Evolutionary conservation across 805 yeast species (phyloP).

Genomic region (Cyberlindnera maclurae): DNA sequence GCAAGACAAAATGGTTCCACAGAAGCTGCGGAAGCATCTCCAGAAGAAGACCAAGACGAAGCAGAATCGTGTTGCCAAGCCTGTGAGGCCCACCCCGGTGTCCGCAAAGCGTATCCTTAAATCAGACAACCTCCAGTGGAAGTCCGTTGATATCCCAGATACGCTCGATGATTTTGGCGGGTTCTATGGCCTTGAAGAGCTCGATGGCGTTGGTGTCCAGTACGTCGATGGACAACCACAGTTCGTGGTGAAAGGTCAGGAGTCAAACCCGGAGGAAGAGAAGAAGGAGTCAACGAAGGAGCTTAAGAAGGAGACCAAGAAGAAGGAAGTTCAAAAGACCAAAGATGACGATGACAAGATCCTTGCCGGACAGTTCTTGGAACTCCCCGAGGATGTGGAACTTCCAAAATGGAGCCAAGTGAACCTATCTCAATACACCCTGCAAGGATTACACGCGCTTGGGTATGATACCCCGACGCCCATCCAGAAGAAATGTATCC

Average conservation of each 20-base stretch:
- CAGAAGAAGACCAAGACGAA: slow-evolving; percentile 5
- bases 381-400: slow-evolving; percentile 27
- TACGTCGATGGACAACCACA: slow-evolving; percentile 61
- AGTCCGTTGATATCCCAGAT: slow-evolving; percentile 73
- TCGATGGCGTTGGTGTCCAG: slow-evolving; percentile 86
- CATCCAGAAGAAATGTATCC: slow-evolving; percentile 73
- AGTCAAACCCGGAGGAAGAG: slow-evolving; percentile 11
- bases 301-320: slow-evolving; percentile 7
- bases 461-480: slow-evolving; percentile 72
- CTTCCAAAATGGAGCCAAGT: slow-evolving; percentile 56
- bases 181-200: slow-evolving; percentile 86
- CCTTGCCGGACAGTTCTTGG: slow-evolving; percentile 10
- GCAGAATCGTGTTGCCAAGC: slow-evolving; percentile 2
- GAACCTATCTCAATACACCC: slow-evolving; percentile 44
- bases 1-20: slow-evolving; percentile 8
- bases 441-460: slow-evolving; percentile 53
- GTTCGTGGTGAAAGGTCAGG: slow-evolving; percentile 38
- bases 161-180: slow-evolving; percentile 85
- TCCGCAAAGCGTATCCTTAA: slow-evolving; percentile 29
- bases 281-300: slow-evolving; percentile 5
- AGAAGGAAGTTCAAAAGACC: slow-evolving; percentile 17
- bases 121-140: slow-evolving; percentile 62
- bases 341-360: slow-evolving; percentile 17
- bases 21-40: slow-evolving; percentile 7
- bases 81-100: slow-evolving; percentile 1